phyloP scores from a whole-genome alignment of 192 early-diverging fungal species.

The Backusella liffmaniae region DNA sequence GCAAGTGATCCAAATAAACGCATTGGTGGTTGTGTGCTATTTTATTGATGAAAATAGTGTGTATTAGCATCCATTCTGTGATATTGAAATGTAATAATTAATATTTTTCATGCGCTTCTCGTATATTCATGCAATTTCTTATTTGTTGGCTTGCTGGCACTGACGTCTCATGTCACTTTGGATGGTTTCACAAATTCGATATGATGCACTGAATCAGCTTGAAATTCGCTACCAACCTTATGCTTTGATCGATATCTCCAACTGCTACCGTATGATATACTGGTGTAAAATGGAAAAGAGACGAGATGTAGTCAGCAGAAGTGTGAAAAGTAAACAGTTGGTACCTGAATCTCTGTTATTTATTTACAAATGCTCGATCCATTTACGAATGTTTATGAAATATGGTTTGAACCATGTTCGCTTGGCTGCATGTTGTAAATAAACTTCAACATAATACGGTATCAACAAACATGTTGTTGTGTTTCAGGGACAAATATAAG shows the following conservation, averaged over 20 bases:
- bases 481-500: not conserved
- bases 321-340: not conserved
- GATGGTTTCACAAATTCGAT: not conserved
- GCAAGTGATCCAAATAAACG: too few species aligned
- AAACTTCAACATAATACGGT: not conserved
- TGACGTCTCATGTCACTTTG: not conserved
- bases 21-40: too few species aligned
- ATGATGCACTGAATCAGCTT: not conserved
- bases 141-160: not conserved
- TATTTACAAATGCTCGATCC: too few species aligned
- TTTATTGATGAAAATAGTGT: too few species aligned
- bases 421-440: too few species aligned
- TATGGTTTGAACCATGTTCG: too few species aligned
- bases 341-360: not conserved
- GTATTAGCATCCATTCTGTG: not conserved
- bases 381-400: too few species aligned
- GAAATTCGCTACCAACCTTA: not conserved
- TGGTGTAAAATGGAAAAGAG: not conserved
- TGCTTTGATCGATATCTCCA: not conserved
- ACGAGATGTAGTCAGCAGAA: not conserved
- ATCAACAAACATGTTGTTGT: not conserved
- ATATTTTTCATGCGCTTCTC: too few species aligned
- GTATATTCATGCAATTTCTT: not conserved
- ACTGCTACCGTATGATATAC: not conserved
- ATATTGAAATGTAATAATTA: not conserved